Evolutionary conservation across 2,329 filamentous ascomycete species (phyloP), one percentile per base, ranked within the genome.

Genomic region (Trichophaea hybrida): DNA sequence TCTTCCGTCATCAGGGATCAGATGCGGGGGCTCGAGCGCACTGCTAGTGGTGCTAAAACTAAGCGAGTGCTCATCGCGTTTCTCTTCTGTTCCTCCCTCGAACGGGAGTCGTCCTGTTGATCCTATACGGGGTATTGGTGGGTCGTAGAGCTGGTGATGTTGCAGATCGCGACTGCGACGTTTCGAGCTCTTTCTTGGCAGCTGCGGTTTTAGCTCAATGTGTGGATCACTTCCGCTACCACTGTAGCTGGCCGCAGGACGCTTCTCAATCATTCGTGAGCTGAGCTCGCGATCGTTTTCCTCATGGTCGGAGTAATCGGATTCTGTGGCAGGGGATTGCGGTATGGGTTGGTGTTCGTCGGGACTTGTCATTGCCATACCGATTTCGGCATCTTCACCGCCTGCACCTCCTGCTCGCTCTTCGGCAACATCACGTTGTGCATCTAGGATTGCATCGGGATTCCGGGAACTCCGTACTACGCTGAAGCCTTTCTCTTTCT

Each of bases 401-500:
- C 61, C 62, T 32, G 59, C 57, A 7, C 37, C 59, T 8, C 53
- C 60, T n/a, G 57, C 65, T 77, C 81, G 24, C 78, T 74, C 64
- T 24, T 57, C 49, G 15, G 56, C 62, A 4, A 55, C 32, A 74
- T 33, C 73, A 77, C 69, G 43, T 72, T 76, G 65, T 58, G 69
- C 48, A 69, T 75, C 74, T 64, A 78, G 79, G 76, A 88, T 85
- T 60, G 84, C 83, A 5, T 86, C 84, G 1, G 89, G 89, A 75
- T 93, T 89, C 58, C 90, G 81, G 6, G 88, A 81, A 70, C 90
- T 96, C 68, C 93, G 78, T 13, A 98, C 91, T 4, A 98, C 93
- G 71, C 97, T 93, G 67, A 98, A 98, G 0, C 93, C 93, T 72
- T 97, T 97, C 65, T 85, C 84, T 66, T 96, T 91, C 70, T 95